Conservation (phyloP, 768 basidiomycete species). For the Trametes meyenii region DNA sequence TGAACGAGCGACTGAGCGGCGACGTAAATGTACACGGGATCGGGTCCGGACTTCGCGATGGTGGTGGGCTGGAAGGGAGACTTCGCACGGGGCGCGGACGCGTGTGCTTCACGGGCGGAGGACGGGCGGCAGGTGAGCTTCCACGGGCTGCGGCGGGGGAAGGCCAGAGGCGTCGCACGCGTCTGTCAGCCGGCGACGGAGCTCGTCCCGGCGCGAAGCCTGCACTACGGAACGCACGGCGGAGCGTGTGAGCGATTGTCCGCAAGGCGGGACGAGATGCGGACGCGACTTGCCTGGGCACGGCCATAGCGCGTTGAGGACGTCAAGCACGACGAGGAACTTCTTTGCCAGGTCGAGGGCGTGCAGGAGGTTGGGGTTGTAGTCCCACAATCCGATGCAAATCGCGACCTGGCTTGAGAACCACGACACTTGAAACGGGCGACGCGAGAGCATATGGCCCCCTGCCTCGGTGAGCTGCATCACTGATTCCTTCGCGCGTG, state of each 20-base stretch:
- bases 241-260: not conserved
- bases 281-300: slow-evolving; percentile 43
- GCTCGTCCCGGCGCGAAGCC: slow-evolving; percentile 25
- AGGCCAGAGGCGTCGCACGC: slow-evolving; percentile 31
- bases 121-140: slow-evolving; percentile 27
- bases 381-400: slow-evolving; percentile 67
- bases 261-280: not conserved
- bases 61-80: not conserved
- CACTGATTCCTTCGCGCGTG: slow-evolving; percentile 57
- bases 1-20: not conserved
- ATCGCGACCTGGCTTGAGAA: slow-evolving; percentile 30
- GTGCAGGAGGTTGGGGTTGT: slow-evolving; percentile 56
- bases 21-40: slow-evolving; percentile 5
- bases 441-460: slow-evolving; percentile 60
- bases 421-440: slow-evolving; percentile 75
- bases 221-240: slow-evolving; percentile 23
- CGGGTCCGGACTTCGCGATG: not conserved
- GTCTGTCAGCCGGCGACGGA: slow-evolving; percentile 30
- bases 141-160: slow-evolving; percentile 26
- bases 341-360: slow-evolving; percentile 70
- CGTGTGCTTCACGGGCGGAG: slow-evolving; percentile 16
- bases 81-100: not conserved
- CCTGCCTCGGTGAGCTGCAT: slow-evolving; percentile 52
- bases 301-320: slow-evolving; percentile 73
- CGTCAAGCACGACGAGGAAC: slow-evolving; percentile 64